Base-by-base conservation (phyloP, 495 filamentous ascomycete genomes). In the Chaetomium fimeti region DNA sequence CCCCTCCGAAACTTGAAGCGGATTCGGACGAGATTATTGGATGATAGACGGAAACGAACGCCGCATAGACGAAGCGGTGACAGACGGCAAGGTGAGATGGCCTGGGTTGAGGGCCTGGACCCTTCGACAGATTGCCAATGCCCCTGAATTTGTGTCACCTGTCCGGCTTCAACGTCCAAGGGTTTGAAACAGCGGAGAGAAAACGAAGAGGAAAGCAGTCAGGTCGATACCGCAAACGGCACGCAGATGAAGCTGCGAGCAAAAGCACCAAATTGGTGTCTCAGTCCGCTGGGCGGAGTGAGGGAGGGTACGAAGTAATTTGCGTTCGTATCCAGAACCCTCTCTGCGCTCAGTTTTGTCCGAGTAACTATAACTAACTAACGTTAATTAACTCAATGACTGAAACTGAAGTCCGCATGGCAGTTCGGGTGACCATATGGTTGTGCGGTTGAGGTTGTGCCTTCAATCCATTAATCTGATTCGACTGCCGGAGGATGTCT, bases 131-230 rank as follows among this genome's bases (percentile, higher is more conserved):
- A 12, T 42, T 63, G 53, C 61, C 20, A 53, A 45, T 47, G 27
- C 28, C 29, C 53, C 52, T 57, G 43, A 42, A 13, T 15, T 27
- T 16, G 61, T 57, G 61, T 57, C 15, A 63, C 61, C 20, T n/a
- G 42, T 15, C 38, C 52, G 27, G 24, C 52, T 40, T 48, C 18
- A 32, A 8, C 27, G 48, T 63, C 61, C 61, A 53, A 56, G 3
- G 24, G 9, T 13, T 47, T 20, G 52, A 52, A 48, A 38, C 38
- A 27, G 29, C 49, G 13, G 16, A 5, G 49, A 45, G 2, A 7
- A 38, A 9, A 12, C 16, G 13, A 32, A 32, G 22, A 3, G n/a
- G 28, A 55, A 56, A 62, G 13, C 25, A 55, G n/a, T 8, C 32
- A 8, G 7, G 9, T 22, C 15, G 11, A 25, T 43, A 5, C 3